These are phyloP conservation scores for Salicornia ramosissima DNA, from an alignment of 148 eudicot genomes.

Conservation along the genomic window DNA sequence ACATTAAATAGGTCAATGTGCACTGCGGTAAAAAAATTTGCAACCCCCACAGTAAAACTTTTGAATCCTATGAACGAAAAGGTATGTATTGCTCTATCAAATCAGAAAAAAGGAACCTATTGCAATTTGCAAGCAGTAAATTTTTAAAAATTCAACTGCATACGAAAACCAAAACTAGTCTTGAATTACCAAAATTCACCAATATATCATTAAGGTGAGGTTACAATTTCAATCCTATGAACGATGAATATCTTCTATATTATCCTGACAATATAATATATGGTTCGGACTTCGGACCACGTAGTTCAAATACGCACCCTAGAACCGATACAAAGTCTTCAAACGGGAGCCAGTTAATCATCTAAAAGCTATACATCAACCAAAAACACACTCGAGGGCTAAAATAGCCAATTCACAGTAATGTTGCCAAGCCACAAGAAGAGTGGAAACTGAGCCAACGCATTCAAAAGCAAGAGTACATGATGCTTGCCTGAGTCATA, in stretches of 20 bases:
- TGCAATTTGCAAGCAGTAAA: background rate
- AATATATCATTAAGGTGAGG: background rate
- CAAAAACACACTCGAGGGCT: background rate
- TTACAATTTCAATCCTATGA: conserved; percentile 5
- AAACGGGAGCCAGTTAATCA: conserved; percentile 10
- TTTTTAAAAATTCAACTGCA: background rate
- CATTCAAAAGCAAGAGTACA: conserved; percentile 63
- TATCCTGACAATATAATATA: background rate
- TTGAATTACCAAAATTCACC: background rate
- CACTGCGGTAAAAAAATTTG: background rate
- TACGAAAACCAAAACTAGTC: background rate
- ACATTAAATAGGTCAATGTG: too few relatives aligned
- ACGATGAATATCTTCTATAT: background rate
- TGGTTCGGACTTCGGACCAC: background rate
- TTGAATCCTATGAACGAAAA: too few relatives aligned
- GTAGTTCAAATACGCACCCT: background rate
- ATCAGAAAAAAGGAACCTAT: too few relatives aligned
- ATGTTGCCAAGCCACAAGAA: conserved; percentile 71
- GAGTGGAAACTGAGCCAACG: conserved; percentile 71
- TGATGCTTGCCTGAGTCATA: conserved; percentile 67
- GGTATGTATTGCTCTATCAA: too few relatives aligned
- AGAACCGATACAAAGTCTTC: background rate
- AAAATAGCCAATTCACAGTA: conserved; percentile 60
- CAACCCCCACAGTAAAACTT: background rate
- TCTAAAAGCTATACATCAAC: conserved; percentile 23